Base-by-base conservation (phyloP, 805 yeast genomes). In the Starmerella riodocensis region DNA sequence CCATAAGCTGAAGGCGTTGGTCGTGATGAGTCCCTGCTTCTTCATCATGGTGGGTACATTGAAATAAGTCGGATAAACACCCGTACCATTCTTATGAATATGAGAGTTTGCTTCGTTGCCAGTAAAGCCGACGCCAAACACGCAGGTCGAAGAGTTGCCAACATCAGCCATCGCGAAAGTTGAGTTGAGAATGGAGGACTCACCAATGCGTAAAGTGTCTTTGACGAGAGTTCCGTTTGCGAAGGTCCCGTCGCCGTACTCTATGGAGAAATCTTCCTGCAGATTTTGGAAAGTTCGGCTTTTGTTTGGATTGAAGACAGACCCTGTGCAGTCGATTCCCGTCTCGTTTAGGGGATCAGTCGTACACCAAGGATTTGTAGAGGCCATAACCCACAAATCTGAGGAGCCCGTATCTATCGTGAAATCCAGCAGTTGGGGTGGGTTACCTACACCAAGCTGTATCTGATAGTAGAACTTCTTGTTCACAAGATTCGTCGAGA, bases 161-260 rank as follows among this genome's bases (percentile, higher is more conserved):
- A 58, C 56, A 53, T 73, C 73, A 3, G 81, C 93, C 19, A 84
- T 73, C 1, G 93, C 95, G 56, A 85, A 69, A 4, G 83, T 72
- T 23, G 79, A 60, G 40, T 64, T 61, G 0, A 62, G 45, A 11
- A 81, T 61, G 2, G 64, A 57, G 35, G 65, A 70, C n/a, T 21
- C 45, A 33, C 75, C 73, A 39, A 81, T 50, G 2, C 50, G 44
- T 4, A 85, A 65, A 29, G 63, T 60, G 52, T 85, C 95, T 17
- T 25, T 33, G 7, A 27, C 47, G 2, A 43, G 73, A n/a, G 47
- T 49, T 12, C 82, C 82, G 13, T 52, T 49, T 6, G 77, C 78
- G 45, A 54, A 62, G 6, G 73, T 59, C 19, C 53, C 51, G 48
- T 74, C 80, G 12, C 65, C 61, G 40, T 59, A 59, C 18, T 31